Conservation (phyloP, 2,329 filamentous ascomycete genomes). For the Colletotrichum aenigma region DNA sequence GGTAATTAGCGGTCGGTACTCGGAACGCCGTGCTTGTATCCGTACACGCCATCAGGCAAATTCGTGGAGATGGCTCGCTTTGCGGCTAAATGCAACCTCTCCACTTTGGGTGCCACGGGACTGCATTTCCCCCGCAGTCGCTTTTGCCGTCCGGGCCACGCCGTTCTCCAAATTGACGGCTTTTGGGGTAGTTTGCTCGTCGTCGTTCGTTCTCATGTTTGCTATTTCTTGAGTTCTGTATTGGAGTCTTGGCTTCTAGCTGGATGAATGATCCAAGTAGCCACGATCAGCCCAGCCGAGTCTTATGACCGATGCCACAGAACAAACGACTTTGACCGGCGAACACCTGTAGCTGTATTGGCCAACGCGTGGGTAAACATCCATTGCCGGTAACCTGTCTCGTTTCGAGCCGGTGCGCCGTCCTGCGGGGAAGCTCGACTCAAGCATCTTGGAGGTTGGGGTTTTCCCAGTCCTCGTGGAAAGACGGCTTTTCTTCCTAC, state of each 20-base stretch:
- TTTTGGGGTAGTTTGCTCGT: constrained; percentile 5
- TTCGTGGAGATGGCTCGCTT: neutral
- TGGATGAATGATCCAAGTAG: neutral
- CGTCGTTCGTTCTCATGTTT: neutral
- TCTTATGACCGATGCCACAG: neutral
- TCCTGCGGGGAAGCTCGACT: constrained; percentile 7
- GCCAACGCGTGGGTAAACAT: neutral
- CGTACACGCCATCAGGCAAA: constrained; percentile 5
- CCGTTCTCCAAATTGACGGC: neutral
- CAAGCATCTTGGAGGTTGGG: neutral
- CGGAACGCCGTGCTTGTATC: neutral
- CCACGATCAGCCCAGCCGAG: neutral
- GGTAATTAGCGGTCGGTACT: neutral
- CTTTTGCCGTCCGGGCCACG: neutral
- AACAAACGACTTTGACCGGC: neutral
- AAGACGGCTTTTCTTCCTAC: constrained; percentile 4
- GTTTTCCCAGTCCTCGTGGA: neutral
- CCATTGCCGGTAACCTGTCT: neutral
- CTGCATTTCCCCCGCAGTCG: constrained; percentile 7
- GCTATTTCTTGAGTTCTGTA: neutral
- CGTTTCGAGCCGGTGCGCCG: neutral
- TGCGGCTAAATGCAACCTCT: constrained; percentile 19
- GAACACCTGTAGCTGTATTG: neutral
- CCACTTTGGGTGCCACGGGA: constrained; percentile 9
- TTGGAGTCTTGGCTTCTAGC: no score